Evolutionary conservation across 257 asterid genomes (phyloP).

Genomic region (Solanum etuberosum): DNA sequence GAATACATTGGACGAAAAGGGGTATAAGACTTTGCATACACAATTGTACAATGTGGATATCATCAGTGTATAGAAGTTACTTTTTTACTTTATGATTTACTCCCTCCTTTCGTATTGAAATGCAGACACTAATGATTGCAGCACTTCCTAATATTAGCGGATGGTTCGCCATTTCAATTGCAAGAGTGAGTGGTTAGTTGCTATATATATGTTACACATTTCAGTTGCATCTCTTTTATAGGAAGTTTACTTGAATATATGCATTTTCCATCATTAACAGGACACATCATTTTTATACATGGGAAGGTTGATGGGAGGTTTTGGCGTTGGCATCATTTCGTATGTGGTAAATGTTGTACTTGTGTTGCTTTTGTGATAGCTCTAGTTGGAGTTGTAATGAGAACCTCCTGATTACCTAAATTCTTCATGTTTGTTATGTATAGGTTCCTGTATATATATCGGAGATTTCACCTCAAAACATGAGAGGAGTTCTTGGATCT

Average conservation of each 20-base stretch:
- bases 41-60: not conserved
- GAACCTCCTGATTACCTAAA: not conserved
- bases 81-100: not conserved
- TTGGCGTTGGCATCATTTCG: slow-evolving; percentile 85
- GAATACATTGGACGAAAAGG: slow-evolving; percentile 80
- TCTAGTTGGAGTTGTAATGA: not conserved
- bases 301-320: slow-evolving; percentile 87
- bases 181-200: slow-evolving; percentile 37
- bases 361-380: not conserved
- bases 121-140: slow-evolving; percentile 84
- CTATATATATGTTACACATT: not conserved
- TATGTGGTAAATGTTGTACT: slow-evolving; percentile 45
- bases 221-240: not conserved
- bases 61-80: not conserved
- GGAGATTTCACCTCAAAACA: slow-evolving; percentile 80
- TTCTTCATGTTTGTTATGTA: not conserved
- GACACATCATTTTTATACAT: slow-evolving; percentile 74
- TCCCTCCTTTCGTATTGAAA: not conserved
- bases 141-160: slow-evolving; percentile 75
- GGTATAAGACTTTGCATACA: slow-evolving; percentile 30
- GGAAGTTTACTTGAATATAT: not conserved
- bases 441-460: slow-evolving; percentile 93
- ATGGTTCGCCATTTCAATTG: slow-evolving; percentile 81
- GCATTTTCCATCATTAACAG: slow-evolving; percentile 11
- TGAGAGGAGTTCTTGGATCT: slow-evolving; percentile 84